Percentiles rank a stretch among this genome's conserved stretches.
Conservation (phyloP, 441 rosid species). For the Syzygium malaccense region DNA sequence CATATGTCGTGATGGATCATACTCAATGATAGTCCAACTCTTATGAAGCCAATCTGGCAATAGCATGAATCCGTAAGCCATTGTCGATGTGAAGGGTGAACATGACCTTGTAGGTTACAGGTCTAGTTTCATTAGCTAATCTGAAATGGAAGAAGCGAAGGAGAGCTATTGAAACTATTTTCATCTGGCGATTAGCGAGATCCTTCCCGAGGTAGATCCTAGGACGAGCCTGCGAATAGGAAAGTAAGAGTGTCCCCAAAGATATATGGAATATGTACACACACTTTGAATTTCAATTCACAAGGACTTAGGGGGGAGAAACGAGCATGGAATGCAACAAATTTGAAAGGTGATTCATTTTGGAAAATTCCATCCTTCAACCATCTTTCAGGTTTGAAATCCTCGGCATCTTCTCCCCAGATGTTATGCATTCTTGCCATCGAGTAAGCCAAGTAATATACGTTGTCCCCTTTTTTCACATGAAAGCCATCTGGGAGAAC, state of each 20-base stretch:
- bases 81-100: slow-evolving; percentile 65
- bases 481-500: slow-evolving; percentile 65
- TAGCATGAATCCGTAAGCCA: slow-evolving; percentile 41
- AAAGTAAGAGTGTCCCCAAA: too few species aligned
- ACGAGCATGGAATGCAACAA: slow-evolving; percentile 56
- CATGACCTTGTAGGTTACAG: slow-evolving; percentile 45
- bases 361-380: slow-evolving; percentile 57
- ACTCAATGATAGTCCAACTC: background rate
- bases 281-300: background rate
- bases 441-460: slow-evolving; percentile 53
- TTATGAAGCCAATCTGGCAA: slow-evolving; percentile 14
- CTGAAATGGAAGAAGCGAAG: slow-evolving; percentile 56
- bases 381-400: slow-evolving; percentile 82
- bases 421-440: slow-evolving; percentile 76
- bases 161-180: slow-evolving; percentile 56
- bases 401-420: slow-evolving; percentile 77
- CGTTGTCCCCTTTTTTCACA: slow-evolving; percentile 50
- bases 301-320: background rate
- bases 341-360: slow-evolving; percentile 71
- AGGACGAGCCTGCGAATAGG: slow-evolving; percentile 58
- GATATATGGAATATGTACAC: background rate
- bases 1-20: background rate
- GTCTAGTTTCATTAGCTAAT: slow-evolving; percentile 34
- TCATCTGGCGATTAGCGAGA: slow-evolving; percentile 60
- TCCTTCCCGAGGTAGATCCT: slow-evolving; percentile 46